A percentile compares a stretch with the other conserved stretches of the same genome.
Evolutionary conservation across 148 eudicot genomes (phyloP).

Genomic region (Rhododendron molle): DNA sequence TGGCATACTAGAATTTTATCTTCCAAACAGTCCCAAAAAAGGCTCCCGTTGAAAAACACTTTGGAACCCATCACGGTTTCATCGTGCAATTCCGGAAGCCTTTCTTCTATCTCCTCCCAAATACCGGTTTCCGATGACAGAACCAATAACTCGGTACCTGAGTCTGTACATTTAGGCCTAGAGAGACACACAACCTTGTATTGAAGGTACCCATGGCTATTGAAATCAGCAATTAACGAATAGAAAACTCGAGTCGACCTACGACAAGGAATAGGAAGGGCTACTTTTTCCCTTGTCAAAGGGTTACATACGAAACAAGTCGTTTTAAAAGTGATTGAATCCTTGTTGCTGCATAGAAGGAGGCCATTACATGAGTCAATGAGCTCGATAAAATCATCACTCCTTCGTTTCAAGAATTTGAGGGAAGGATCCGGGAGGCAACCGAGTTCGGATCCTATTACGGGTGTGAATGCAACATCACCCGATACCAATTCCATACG

Average conservation of each 20-base stretch:
- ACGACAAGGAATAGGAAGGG: neutral
- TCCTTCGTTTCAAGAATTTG: neutral
- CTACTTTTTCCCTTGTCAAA: neutral
- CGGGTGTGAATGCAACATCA: neutral
- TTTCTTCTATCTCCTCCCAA: neutral
- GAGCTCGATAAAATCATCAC: neutral
- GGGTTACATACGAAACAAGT: neutral
- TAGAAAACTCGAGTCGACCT: neutral
- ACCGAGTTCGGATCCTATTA: neutral
- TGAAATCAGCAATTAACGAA: neutral
- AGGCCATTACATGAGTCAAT: neutral
- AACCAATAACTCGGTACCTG: neutral
- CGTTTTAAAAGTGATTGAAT: neutral
- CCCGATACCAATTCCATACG: no score
- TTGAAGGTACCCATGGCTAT: neutral
- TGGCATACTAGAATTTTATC: slow-evolving; percentile 5
- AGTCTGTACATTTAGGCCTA: neutral
- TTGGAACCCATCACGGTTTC: slow-evolving; percentile 11
- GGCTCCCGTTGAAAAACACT: slow-evolving; percentile 10
- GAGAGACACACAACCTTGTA: neutral
- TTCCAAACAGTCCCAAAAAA: slow-evolving; percentile 16
- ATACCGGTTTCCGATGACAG: neutral
- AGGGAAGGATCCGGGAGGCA: neutral
- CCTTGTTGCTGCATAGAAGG: neutral
- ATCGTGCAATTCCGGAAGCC: neutral